Evolutionary conservation across 306 rosid genomes (phyloP), one percentile per base, ranked within the genome.

Genomic region (Glycyrrhiza uralensis): DNA sequence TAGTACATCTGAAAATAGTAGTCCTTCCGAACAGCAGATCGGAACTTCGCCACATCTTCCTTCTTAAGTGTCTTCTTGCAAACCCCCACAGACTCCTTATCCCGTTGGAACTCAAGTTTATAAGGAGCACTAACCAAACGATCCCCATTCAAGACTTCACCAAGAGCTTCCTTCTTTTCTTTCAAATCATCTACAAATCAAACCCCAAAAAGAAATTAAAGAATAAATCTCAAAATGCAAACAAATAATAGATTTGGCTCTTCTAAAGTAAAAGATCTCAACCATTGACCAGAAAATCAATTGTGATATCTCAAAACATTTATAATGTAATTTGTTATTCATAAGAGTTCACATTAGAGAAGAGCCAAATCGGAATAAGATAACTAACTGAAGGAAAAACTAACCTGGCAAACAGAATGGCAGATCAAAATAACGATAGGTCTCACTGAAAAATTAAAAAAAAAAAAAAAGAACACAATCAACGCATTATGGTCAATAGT

Each of bases 141-240:
- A 80, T 93, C 97, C n/a, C 98, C 98, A 61, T 89, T 89, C 69
- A 93, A 77, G 1, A 93, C 91, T 80, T 93, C 98, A 29, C 96
- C 96, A 5, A 93, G 87, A 52, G 98, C 96, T 83, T 93, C 96
- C 77, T 85, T 89, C 61, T 89, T 93, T 74, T 91, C 98, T 55
- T 86, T 84, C 64, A 87, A 64, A 67, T 76, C 12, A 23, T 8
- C 98, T 93, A 85, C 62, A 20, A 45, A 58, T 6, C 36, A 72
- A 72, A 57, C 54, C 33, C 70, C 0, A 29, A 29, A 44, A 5
- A 24, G 2, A 70, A 0, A 18, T 0, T 14, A 30, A 44, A 41
- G 1, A 2, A 15, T 4, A 39, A 15, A 46, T 28, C 57, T 41
- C 38, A 64, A 64, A 41, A 41, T 42, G 22, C 26, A 15, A 66